Conservation (phyloP, 768 basidiomycete species). For the Russula sp. region DNA sequence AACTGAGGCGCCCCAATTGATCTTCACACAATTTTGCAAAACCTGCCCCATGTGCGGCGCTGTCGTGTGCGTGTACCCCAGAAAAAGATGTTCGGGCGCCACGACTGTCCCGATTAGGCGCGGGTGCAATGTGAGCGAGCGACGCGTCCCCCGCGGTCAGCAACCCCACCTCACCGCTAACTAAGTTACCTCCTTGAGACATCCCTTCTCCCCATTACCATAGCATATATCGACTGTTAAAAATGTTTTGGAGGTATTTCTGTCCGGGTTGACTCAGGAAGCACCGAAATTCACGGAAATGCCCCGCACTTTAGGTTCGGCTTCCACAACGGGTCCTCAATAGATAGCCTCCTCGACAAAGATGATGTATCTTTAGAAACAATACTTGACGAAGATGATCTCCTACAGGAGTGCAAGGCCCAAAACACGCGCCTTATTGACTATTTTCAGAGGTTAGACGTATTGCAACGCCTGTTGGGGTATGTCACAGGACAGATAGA, state of each 20-base stretch:
- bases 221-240: not conserved
- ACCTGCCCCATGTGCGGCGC: not conserved
- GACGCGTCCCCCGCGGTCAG: slow-evolving; percentile 4
- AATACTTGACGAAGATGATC: slow-evolving; percentile 88
- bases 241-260: slow-evolving; percentile 25
- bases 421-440: slow-evolving; percentile 88
- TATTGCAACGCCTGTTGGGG: slow-evolving; percentile 70
- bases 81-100: slow-evolving; percentile 7
- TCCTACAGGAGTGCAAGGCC: slow-evolving; percentile 91
- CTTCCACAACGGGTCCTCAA: slow-evolving; percentile 81
- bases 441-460: slow-evolving; percentile 78
- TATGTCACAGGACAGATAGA: slow-evolving; percentile 88
- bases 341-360: slow-evolving; percentile 87
- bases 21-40: not conserved
- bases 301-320: slow-evolving; percentile 57
- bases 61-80: not conserved
- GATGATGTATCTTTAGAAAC: slow-evolving; percentile 86
- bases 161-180: not conserved
- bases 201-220: not conserved
- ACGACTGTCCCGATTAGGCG: not conserved
- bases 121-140: not conserved
- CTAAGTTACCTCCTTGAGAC: not conserved
- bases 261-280: not conserved
- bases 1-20: not conserved
- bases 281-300: not conserved